Evolutionary conservation across 2,329 filamentous ascomycete species (phyloP), one percentile per base, ranked within the genome.

Genomic region (Cladosporium sp.): DNA sequence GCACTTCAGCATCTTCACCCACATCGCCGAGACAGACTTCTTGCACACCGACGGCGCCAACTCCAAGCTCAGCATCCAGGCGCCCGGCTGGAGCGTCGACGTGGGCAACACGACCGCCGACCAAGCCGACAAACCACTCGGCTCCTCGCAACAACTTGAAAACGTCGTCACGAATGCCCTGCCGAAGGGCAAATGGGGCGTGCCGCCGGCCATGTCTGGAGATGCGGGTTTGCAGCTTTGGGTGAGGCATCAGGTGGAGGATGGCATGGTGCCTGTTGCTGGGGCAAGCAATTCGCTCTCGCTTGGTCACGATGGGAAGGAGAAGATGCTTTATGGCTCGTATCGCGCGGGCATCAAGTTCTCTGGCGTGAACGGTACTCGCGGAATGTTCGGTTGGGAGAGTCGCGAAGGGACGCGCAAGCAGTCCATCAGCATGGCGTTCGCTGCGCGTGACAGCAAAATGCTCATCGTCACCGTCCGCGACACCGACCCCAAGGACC

Each of bases 371-470:
- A 78, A 81, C 1, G 90, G 90, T 30, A 93, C 91, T 1, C 93
- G 91, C 75, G 88, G 86, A 34, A 90, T 90, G 7, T 93, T 93
- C 79, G 93, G 93, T 78, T 94, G 90, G 90, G 93, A 92, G 77
- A 87, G 86, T 78, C 92, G 92, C 76, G 88, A 93, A 77, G 52
- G 32, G 15, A 32, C 18, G 6, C 52, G 52, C 32, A 90, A 89
- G 1, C 88, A 91, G 73, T 91, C 93, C 73, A 92, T 93, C 71
- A 91, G 93, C 75, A 88, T 93, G 78, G 91, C 94, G 71, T 91
- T 93, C 73, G 83, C 93, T 2, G 91, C 90, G 2, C 52, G 62
- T n/a, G 21, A 12, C 66, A 72, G 52, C 59, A 67, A n/a, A 69
- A 85, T 87, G 0, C 81, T 93, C 62, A 92, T 93, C 74, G 85